Evolutionary conservation across 768 basidiomycete species (phyloP).

Genomic region (Termitomyces sp.): DNA sequence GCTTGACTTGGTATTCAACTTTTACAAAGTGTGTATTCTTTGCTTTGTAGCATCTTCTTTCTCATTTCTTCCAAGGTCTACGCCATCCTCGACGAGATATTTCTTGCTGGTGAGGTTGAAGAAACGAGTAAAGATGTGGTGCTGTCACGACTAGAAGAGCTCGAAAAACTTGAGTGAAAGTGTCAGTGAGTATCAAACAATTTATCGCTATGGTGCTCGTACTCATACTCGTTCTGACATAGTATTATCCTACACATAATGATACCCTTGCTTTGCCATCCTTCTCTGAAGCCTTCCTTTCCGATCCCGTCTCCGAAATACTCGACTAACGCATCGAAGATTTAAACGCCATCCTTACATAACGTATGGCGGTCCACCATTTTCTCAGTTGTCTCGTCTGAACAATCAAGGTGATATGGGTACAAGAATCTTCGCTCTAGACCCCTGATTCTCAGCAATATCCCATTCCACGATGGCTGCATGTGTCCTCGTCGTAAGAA

Average conservation of each 20-base stretch:
- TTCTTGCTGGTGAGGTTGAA: slow-evolving; percentile 96
- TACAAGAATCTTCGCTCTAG: neutral
- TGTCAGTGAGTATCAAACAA: neutral
- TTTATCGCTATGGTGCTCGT: neutral
- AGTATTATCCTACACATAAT: neutral
- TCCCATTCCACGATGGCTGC: neutral
- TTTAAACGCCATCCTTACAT: neutral
- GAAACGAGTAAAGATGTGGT: slow-evolving; percentile 98
- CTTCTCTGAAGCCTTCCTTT: neutral
- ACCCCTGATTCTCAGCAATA: neutral
- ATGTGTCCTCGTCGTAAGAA: neutral
- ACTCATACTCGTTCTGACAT: neutral
- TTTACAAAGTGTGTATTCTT: slow-evolving; percentile 71
- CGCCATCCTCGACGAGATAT: slow-evolving; percentile 96
- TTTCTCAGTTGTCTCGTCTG: neutral
- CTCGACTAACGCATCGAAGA: neutral
- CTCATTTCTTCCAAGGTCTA: slow-evolving; percentile 60
- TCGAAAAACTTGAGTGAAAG: slow-evolving; percentile 83
- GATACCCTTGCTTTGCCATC: slow-evolving; percentile 8
- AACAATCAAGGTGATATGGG: neutral
- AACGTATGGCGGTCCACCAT: neutral
- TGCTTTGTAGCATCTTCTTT: neutral
- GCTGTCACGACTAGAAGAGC: slow-evolving; percentile 78
- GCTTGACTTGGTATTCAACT: slow-evolving; percentile 97
- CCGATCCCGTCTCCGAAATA: neutral